These are phyloP conservation scores for Tuber magnatum DNA, from an alignment of 495 filamentous ascomycete species.

Conservation along the genomic window DNA sequence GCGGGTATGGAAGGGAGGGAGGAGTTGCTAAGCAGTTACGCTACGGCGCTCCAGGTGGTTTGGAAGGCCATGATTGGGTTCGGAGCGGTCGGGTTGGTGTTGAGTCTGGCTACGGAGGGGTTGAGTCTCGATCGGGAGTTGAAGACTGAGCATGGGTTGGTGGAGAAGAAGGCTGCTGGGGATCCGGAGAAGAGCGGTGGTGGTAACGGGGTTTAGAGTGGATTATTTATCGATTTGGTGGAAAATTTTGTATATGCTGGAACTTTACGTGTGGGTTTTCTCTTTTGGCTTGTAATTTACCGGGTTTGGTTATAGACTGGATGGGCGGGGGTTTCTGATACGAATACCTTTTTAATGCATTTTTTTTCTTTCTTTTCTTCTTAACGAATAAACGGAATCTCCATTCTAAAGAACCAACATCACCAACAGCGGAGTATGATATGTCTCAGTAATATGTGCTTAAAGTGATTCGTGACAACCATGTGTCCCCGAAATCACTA, in stretches of 20 bases:
- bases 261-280: neutral
- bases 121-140: slow-evolving; percentile 52
- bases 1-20: slow-evolving; percentile 45
- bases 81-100: slow-evolving; percentile 46
- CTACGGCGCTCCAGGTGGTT: slow-evolving; percentile 52
- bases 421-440: neutral
- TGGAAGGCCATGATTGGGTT: slow-evolving; percentile 54
- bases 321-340: neutral
- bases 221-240: neutral
- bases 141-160: slow-evolving; percentile 47
- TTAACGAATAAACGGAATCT: neutral
- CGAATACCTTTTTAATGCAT: neutral
- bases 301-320: neutral
- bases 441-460: neutral
- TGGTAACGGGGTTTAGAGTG: neutral
- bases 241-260: neutral
- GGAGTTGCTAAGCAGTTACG: slow-evolving; percentile 50
- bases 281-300: neutral
- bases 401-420: neutral
- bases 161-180: slow-evolving; percentile 39
- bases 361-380: neutral
- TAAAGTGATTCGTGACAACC: neutral
- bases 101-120: slow-evolving; percentile 49
- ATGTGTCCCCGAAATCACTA: neutral
- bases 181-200: slow-evolving; percentile 18